Percentiles rank a stretch among this genome's conserved stretches.
These are phyloP conservation scores for Citrus glauca DNA, from an alignment of 345 rosid genomes.

Conservation along the genomic window DNA sequence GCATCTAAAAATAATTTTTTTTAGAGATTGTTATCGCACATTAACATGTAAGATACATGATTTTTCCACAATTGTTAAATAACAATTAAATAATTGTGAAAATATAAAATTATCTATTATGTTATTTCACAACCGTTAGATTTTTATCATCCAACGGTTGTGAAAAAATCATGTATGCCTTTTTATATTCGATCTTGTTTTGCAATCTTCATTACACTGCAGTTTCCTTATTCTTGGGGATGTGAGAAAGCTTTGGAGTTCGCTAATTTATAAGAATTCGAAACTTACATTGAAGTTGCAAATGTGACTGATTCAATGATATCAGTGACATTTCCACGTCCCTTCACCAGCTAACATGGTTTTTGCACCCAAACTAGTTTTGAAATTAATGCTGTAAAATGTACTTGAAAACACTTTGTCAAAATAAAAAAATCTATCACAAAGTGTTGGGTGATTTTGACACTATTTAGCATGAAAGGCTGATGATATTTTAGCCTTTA, in stretches of 20 bases:
- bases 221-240: background rate
- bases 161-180: no score
- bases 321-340: background rate
- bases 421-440: no score
- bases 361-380: background rate
- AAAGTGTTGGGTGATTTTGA: background rate
- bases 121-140: no score
- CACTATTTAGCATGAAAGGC: background rate
- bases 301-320: background rate
- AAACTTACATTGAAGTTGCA: background rate
- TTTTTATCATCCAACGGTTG: no score
- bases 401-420: no score
- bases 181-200: background rate
- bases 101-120: no score
- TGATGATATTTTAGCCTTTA: background rate
- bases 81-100: no score
- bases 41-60: no score
- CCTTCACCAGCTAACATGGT: background rate
- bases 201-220: background rate
- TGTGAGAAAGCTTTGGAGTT: background rate
- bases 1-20: no score
- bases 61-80: fast-evolving
- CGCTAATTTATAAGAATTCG: background rate
- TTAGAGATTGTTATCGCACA: fast-evolving
- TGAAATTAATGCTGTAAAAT: no score